These are phyloP conservation scores for Aspergillus hiratsukae DNA, from an alignment of 2,329 filamentous ascomycete species.

Conservation along the genomic window DNA sequence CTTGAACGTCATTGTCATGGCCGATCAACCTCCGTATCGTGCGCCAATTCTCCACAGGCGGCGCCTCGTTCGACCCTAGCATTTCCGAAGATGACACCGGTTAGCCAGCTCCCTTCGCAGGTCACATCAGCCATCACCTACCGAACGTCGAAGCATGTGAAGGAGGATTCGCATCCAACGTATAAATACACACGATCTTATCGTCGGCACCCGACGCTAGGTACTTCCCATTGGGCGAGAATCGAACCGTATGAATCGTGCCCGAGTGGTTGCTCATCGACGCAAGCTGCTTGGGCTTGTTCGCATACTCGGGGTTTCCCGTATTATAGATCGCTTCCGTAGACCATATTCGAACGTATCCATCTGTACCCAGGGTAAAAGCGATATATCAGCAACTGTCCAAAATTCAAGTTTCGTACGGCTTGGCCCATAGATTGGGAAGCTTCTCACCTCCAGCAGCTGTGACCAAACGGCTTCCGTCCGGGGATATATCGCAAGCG, in stretches of 20 bases:
- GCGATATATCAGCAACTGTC: constrained; percentile 3
- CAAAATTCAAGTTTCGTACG: constrained; percentile 3
- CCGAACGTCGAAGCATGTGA: constrained; percentile 75
- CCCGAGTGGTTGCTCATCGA: constrained; percentile 98
- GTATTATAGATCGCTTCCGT: constrained; percentile 88
- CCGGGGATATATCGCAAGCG: constrained; percentile 93
- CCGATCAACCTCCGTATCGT: constrained; percentile 89
- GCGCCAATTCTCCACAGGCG: constrained; percentile 96
- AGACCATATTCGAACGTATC: constrained; percentile 96
- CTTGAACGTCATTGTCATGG: constrained; percentile 97
- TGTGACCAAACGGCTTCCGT: constrained; percentile 85
- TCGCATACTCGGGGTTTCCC: constrained; percentile 64
- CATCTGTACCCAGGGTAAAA: constrained; percentile 54
- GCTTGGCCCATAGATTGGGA: neutral
- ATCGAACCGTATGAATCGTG: constrained; percentile 94
- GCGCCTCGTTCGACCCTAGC: constrained; percentile 75
- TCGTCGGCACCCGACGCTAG: constrained; percentile 96
- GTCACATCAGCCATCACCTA: constrained; percentile 36
- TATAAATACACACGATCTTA: constrained; percentile 97
- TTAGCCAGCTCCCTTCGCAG: constrained; percentile 1
- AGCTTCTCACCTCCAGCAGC: constrained; percentile 73
- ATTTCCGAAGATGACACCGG: constrained; percentile 1
- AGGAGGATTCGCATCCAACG: constrained; percentile 76
- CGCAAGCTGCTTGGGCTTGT: constrained; percentile 83
- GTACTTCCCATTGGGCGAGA: constrained; percentile 92